phyloP scores from a whole-genome alignment of 2,329 filamentous ascomycete genomes.

The Pleochaeta shiraiana region DNA sequence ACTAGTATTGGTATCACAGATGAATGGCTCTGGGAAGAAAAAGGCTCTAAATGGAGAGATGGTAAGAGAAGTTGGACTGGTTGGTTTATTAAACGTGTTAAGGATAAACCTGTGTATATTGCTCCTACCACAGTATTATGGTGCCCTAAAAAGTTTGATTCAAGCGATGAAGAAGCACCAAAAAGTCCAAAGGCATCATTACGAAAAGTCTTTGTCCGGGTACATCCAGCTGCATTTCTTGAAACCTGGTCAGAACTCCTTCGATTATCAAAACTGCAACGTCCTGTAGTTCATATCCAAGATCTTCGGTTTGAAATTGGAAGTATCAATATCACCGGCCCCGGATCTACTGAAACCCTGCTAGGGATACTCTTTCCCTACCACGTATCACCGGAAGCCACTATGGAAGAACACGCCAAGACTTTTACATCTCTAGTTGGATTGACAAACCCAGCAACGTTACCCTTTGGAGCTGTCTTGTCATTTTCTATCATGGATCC shows the following conservation, averaged over 20 bases:
- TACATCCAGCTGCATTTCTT: slow-evolving; percentile 64
- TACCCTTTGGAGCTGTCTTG: slow-evolving; percentile 49
- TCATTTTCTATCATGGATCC: slow-evolving; percentile 59
- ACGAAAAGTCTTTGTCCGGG: slow-evolving; percentile 39
- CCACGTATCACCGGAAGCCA: slow-evolving; percentile 16
- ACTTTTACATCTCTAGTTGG: slow-evolving; percentile 31
- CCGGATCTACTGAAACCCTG: slow-evolving; percentile 60
- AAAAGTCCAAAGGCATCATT: slow-evolving; percentile 21
- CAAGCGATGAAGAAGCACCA: slow-evolving; percentile 5
- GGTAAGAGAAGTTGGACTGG: slow-evolving; percentile 34
- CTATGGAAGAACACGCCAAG: slow-evolving; percentile 23
- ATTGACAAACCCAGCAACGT: slow-evolving; percentile 42
- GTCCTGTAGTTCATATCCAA: slow-evolving; percentile 36
- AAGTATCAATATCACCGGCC: slow-evolving; percentile 47
- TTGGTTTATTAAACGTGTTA: slow-evolving; percentile 34
- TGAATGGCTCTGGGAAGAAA: slow-evolving; percentile 37
- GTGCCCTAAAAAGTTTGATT: slow-evolving; percentile 24
- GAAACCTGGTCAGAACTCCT: slow-evolving; percentile 41
- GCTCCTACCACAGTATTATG: slow-evolving; percentile 57
- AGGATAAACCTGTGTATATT: slow-evolving; percentile 33
- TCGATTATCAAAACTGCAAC: slow-evolving; percentile 34
- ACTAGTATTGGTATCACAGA: slow-evolving; percentile 40
- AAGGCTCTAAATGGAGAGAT: slow-evolving; percentile 47
- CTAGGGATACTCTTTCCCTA: slow-evolving; percentile 41
- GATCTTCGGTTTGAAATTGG: slow-evolving; percentile 52